These are phyloP conservation scores for Candida boidinii DNA, from an alignment of 805 yeast genomes.

Conservation along the genomic window DNA sequence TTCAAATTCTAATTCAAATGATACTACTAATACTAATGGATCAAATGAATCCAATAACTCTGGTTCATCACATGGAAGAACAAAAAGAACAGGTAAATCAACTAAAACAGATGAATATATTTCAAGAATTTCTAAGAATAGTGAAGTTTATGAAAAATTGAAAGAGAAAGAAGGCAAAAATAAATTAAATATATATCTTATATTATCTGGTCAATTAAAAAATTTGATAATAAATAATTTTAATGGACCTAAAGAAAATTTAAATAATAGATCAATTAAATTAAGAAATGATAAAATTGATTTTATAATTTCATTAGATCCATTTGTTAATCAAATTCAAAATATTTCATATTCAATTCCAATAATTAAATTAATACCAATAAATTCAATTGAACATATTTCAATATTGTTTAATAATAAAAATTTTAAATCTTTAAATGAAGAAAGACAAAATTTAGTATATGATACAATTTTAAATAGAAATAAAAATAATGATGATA, in stretches of 20 bases:
- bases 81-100: background rate
- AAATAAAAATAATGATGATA: slow-evolving; percentile 8
- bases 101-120: slow-evolving; percentile 21
- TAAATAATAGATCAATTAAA: too few relatives aligned
- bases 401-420: slow-evolving; percentile 12
- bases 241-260: too few relatives aligned
- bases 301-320: slow-evolving; percentile 41
- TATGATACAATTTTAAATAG: slow-evolving; percentile 15
- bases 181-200: slow-evolving; percentile 28
- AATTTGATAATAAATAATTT: slow-evolving; percentile 16
- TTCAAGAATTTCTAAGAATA: slow-evolving; percentile 23
- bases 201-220: slow-evolving; percentile 36
- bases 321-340: slow-evolving; percentile 22
- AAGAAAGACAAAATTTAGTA: slow-evolving; percentile 7
- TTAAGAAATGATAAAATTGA: slow-evolving; percentile 25
- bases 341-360: slow-evolving; percentile 24
- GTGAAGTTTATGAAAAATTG: slow-evolving; percentile 12
- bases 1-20: background rate
- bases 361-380: slow-evolving; percentile 34
- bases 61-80: background rate
- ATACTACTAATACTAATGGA: background rate
- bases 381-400: slow-evolving; percentile 37
- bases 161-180: slow-evolving; percentile 11
- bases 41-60: background rate
- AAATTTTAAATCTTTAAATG: slow-evolving; percentile 3